Evolutionary conservation across 768 basidiomycete species (phyloP), one percentile per base, ranked within the genome.

Genomic region (Hygrophorus pudorinus): DNA sequence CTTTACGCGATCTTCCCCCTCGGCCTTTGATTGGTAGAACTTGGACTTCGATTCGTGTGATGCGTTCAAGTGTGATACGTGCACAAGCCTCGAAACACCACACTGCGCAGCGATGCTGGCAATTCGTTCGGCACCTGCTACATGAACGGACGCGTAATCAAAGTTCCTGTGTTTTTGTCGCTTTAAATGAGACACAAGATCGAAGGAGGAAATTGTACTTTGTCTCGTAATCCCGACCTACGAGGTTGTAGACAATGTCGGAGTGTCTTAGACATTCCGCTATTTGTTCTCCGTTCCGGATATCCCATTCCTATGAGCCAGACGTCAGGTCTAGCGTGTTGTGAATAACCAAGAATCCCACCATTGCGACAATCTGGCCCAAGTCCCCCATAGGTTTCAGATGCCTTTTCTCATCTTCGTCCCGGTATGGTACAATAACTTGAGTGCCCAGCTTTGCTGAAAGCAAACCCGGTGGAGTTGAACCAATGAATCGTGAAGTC

Each of bases 1-100:
- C 59, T 79, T 80, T 50, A 98, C 92, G 41, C 75, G 78, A 51
- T 82, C 78, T 64, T 99, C 96, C 28, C 93, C 94, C 53, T 81
- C 81, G 30, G 79, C 85, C 61, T 98, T 98, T 47, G 89, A 76
- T 48, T 79, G 78, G 66, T 97, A 97, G 63, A 90, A 88, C 39
- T 69, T 71, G 39, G 91, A 94, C 1, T 75, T 57, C 9, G 93
- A 96, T 51, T 77, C 69, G 14, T 75, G 66, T 28, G 81, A 75
- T 17, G 94, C 93, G 63, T 97, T 93, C 50, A 99, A 64, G 62
- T 99, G 96, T 9, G 96, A 98, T 49, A 99, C 77, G 55, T 98
- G 96, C 36, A 98, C 78, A 43, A 99, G 71, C 41, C 88, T 84
- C 33, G 81, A 72, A 38, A 97, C 88, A 34, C 87, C 88, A 42